Conservation (phyloP, 75 land plant genomes). For the Gnetum montanum region DNA sequence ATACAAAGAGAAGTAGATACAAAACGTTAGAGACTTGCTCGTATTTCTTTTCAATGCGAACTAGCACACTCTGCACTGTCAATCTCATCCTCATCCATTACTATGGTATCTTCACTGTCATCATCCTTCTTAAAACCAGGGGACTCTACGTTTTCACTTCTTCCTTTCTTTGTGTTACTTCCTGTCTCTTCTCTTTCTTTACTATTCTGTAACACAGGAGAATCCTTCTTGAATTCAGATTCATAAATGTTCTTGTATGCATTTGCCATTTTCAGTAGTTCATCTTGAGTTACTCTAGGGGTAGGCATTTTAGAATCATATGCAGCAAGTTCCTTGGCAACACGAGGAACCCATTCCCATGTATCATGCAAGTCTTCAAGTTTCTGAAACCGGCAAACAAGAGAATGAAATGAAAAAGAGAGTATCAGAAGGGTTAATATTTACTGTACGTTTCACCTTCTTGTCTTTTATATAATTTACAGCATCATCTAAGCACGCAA, state of each 20-base stretch:
- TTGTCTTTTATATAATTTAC: constrained; percentile 17
- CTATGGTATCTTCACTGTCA: constrained; percentile 6
- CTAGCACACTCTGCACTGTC: background rate
- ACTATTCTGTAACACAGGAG: background rate
- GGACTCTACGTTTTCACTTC: background rate
- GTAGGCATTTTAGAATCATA: constrained; percentile 1
- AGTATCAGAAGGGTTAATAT: background rate
- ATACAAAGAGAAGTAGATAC: too few relatives aligned
- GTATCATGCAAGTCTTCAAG: constrained; percentile 12
- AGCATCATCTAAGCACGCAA: constrained; percentile 28
- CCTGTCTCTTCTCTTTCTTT: background rate
- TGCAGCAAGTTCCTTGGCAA: constrained; percentile 24
- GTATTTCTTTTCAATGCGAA: too few relatives aligned
- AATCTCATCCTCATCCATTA: constrained; percentile 8
- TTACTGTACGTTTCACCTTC: constrained; percentile 5
- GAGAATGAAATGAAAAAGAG: background rate
- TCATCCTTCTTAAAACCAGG: background rate
- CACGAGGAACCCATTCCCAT: constrained; percentile 27
- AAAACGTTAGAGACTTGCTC: too few relatives aligned
- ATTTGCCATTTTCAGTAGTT: constrained; percentile 1
- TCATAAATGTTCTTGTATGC: background rate
- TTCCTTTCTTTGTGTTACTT: background rate
- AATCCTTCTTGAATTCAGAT: constrained; percentile 1
- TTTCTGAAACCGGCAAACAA: constrained; percentile 6
- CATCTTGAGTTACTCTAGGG: constrained; percentile 1